Evolutionary conservation across 129 eudicot genomes (phyloP).

Genomic region (Artemisia annua): DNA sequence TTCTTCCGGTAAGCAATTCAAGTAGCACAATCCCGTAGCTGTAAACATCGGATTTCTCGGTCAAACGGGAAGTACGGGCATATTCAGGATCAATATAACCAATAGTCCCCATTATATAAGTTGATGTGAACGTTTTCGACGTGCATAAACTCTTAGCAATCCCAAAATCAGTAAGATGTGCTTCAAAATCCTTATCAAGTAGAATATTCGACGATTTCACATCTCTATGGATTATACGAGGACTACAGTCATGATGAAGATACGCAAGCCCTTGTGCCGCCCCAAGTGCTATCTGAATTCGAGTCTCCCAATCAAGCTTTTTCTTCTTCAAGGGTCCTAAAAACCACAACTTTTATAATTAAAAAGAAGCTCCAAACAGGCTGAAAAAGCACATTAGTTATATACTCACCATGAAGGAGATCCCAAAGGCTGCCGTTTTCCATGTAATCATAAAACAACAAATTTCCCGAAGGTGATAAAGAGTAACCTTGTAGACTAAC

Average conservation of each 20-base stretch:
- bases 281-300: constrained; percentile 79
- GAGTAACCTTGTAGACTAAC: constrained; percentile 97
- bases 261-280: constrained; percentile 98
- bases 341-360: constrained; percentile 6
- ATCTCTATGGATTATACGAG: constrained; percentile 93
- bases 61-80: constrained; percentile 95
- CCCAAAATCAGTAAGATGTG: constrained; percentile 97
- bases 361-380: background rate
- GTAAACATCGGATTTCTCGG: constrained; percentile 97
- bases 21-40: constrained; percentile 91
- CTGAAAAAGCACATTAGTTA: background rate
- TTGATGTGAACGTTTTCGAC: constrained; percentile 81
- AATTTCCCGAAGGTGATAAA: constrained; percentile 83
- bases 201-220: constrained; percentile 94
- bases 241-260: constrained; percentile 98
- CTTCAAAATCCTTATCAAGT: constrained; percentile 82
- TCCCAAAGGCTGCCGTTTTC: constrained; percentile 99
- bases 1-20: constrained; percentile 90
- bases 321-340: constrained; percentile 80
- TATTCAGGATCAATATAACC: constrained; percentile 98
- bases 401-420: constrained; percentile 81
- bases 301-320: constrained; percentile 91
- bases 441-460: constrained; percentile 95
- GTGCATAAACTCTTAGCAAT: constrained; percentile 87
- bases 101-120: constrained; percentile 91